Base-by-base conservation (phyloP, 495 filamentous ascomycete genomes). In the Aspergillus sparsus region DNA sequence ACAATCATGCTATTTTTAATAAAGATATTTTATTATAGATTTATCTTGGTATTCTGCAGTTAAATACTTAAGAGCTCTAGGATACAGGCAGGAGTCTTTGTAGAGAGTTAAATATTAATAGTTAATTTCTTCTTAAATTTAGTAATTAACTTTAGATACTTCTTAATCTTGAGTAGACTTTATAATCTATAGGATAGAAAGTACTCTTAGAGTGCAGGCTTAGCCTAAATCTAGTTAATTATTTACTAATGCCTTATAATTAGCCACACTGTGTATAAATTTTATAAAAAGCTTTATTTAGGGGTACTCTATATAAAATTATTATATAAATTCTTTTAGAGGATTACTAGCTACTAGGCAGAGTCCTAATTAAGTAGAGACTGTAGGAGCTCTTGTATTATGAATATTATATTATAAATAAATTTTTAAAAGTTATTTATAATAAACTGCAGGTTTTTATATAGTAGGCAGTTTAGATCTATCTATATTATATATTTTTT, bases 271-370 rank as follows among this genome's bases (percentile, higher is more conserved):
- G 54, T 66, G 3, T 47, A 27, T 15, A 37, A 3, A 41, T 64
- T 50, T 12, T 44, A 49, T 36, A 64, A 53, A 53, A 64, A 68
- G 44, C 63, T 62, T 63, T 33, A 68, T 5, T 57, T 53, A 5
- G 49, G 31, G 3, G 7, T 55, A 1, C n/a, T 6, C 15, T 55
- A 0, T 6, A 21, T 44, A 2, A 35, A 39, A 13, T 55, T 13
- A 13, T 55, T 27, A 41, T 31, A 32, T 15, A 55, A 21, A 15
- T 34, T 31, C 1, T 27, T 2, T 39, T 21, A 44, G 32, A 15
- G 36, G 7, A 55, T 41, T 16, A 12, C 36, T 0, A 39, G 52
- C 31, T 13, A 41, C 27, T 6, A 21, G 21, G 15, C 3, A 27
- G 3, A 1, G 3, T 3, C 3, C 3, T 27, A 27, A 27, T 27